phyloP scores from a whole-genome alignment of 495 filamentous ascomycete genomes.

The Podospora conica region DNA sequence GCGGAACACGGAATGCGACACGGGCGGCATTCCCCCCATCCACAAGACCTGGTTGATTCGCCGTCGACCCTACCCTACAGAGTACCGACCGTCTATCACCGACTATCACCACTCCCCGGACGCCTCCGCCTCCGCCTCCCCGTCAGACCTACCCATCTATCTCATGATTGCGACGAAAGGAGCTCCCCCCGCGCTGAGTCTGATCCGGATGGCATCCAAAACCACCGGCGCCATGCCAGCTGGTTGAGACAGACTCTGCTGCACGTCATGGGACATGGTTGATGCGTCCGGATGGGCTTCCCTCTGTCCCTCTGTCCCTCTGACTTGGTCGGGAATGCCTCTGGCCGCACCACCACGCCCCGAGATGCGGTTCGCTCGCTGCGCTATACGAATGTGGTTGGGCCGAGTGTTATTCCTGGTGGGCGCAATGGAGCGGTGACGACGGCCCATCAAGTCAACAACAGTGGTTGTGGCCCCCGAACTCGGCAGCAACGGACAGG shows the following conservation, averaged over 20 bases:
- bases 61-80: background rate
- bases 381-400: background rate
- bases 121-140: background rate
- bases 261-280: constrained; percentile 8
- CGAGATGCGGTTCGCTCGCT: background rate
- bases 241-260: background rate
- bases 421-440: background rate
- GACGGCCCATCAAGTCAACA: background rate
- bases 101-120: background rate
- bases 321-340: background rate
- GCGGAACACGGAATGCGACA: background rate
- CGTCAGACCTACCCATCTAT: background rate
- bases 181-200: background rate
- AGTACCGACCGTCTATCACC: background rate
- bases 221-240: background rate
- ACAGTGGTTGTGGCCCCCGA: background rate
- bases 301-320: background rate
- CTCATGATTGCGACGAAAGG: background rate
- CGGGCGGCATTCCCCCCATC: background rate
- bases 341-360: background rate
- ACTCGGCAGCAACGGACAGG: background rate
- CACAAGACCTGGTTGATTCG: background rate
- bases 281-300: background rate
- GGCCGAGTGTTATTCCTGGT: background rate
- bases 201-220: background rate